A percentile compares a stretch with the other conserved stretches of the same genome.
These are phyloP conservation scores for Podospora anserina DNA, from an alignment of 495 filamentous ascomycete genomes.

Conservation along the genomic window DNA sequence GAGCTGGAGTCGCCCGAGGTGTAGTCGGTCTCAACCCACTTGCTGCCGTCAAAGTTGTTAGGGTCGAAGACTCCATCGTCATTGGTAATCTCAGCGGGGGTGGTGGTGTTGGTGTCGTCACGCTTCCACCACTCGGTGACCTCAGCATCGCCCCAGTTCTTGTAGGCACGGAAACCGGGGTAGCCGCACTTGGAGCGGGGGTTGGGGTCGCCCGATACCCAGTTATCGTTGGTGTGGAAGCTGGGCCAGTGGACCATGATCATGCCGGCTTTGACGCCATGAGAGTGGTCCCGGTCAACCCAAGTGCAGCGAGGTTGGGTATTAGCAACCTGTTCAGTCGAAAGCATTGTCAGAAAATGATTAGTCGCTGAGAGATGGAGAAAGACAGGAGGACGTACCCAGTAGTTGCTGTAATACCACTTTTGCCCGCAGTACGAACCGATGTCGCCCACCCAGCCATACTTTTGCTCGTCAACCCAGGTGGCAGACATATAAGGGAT, in stretches of 20 bases:
- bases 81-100: too few species aligned
- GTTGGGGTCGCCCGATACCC: not conserved
- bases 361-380: not conserved
- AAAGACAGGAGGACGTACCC: not conserved
- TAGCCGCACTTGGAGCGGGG: not conserved
- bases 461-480: not conserved
- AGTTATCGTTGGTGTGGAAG: not conserved
- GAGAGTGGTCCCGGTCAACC: not conserved
- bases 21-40: not conserved
- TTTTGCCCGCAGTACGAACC: not conserved
- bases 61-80: not conserved
- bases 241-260: constrained; percentile 1
- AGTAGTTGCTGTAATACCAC: not conserved
- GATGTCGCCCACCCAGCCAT: not conserved
- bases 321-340: not conserved
- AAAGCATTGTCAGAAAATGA: not conserved
- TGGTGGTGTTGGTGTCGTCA: not conserved
- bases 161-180: constrained; percentile 1
- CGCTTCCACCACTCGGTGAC: not conserved
- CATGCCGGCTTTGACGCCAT: not conserved
- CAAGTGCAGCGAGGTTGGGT: not conserved
- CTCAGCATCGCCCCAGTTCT: not conserved
- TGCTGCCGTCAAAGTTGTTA: not conserved
- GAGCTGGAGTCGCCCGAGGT: not conserved
- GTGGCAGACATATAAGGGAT: not conserved